Conservation (phyloP, 148 eudicot genomes). For the Euryodendron excelsum region DNA sequence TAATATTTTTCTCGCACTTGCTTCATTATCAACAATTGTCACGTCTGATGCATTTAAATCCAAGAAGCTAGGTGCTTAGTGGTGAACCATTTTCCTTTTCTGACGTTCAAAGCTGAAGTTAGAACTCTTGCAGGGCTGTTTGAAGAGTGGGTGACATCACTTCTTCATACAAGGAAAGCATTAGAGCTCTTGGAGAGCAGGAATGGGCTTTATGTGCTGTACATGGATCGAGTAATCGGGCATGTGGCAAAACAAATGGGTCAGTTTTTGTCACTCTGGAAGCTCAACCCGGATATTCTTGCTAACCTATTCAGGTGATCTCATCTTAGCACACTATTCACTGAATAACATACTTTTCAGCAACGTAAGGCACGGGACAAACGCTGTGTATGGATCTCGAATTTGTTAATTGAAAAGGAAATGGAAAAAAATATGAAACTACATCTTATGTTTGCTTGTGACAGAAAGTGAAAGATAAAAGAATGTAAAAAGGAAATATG, state of each 20-base stretch:
- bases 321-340: not conserved
- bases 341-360: not conserved
- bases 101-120: not conserved
- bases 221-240: conserved; percentile 84
- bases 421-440: too few relatives aligned
- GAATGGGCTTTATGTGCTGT: conserved; percentile 65
- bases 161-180: conserved; percentile 58
- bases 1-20: not conserved
- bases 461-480: too few relatives aligned
- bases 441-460: too few relatives aligned
- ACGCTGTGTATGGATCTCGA: too few relatives aligned
- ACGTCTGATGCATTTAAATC: not conserved
- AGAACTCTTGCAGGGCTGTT: conserved; percentile 49
- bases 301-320: conserved; percentile 47
- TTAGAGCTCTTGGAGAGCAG: conserved; percentile 64
- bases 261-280: conserved; percentile 44
- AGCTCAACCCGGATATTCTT: conserved; percentile 52
- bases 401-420: too few relatives aligned
- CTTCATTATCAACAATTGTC: not conserved
- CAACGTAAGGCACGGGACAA: conserved; percentile 15
- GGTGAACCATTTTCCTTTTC: not conserved
- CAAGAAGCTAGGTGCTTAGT: not conserved
- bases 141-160: conserved; percentile 70
- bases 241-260: conserved; percentile 56
- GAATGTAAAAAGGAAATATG: too few relatives aligned